A percentile compares a stretch with the other conserved stretches of the same genome.
These are phyloP conservation scores for Dactylella cylindrospora DNA, from an alignment of 2,329 filamentous ascomycete genomes.

Conservation along the genomic window DNA sequence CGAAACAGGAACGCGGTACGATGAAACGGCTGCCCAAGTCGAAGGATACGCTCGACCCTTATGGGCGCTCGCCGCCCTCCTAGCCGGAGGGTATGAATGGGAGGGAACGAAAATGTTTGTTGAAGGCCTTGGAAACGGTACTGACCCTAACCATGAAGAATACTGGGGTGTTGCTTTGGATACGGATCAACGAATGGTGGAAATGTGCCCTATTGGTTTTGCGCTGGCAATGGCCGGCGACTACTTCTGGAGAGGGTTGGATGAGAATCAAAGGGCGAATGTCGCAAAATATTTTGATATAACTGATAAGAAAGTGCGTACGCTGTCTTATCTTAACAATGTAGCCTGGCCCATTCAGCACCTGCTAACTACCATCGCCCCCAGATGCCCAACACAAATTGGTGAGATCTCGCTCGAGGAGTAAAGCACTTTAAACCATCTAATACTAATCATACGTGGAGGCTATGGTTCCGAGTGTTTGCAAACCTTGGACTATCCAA, in stretches of 20 bases:
- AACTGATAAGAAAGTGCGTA: constrained; percentile 68
- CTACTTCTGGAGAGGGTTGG: constrained; percentile 68
- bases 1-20: constrained; percentile 72
- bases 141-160: constrained; percentile 68
- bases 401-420: constrained; percentile 51
- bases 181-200: constrained; percentile 80
- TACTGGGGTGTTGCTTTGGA: constrained; percentile 77
- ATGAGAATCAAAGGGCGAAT: constrained; percentile 64
- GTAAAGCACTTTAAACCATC: neutral
- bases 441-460: constrained; percentile 46
- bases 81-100: constrained; percentile 69
- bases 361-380: too few relatives aligned
- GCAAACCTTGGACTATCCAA: constrained; percentile 76
- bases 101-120: constrained; percentile 66
- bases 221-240: constrained; percentile 67
- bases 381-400: constrained; percentile 65
- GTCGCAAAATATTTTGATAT: constrained; percentile 74
- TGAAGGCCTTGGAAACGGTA: constrained; percentile 69
- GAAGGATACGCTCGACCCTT: constrained; percentile 74
- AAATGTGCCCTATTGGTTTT: constrained; percentile 78
- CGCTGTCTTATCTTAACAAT: constrained; percentile 34
- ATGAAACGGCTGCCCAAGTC: constrained; percentile 73
- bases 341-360: neutral
- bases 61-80: constrained; percentile 71
- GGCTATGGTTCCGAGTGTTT: constrained; percentile 84